Evolutionary conservation across 768 basidiomycete species (phyloP).

Genomic region (Trametes sanguinea): DNA sequence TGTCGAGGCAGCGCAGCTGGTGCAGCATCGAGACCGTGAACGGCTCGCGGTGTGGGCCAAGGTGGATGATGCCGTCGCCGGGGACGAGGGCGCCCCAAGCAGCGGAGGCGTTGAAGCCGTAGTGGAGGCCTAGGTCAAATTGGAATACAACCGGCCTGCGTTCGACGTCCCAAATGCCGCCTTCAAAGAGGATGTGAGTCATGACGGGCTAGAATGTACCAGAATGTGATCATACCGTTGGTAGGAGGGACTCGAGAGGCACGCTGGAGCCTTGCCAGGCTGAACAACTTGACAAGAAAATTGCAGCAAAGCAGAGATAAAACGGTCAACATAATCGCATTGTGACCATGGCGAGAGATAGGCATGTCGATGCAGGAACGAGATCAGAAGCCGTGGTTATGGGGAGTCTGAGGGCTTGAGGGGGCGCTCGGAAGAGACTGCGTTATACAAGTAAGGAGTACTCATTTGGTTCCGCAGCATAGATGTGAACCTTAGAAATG

Average conservation of each 20-base stretch:
- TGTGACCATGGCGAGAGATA: neutral
- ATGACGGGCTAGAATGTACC: no score
- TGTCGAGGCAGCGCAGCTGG: constrained; percentile 29
- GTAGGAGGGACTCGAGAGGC: neutral
- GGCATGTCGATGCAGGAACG: neutral
- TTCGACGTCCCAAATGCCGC: constrained; percentile 20
- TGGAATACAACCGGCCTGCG: constrained; percentile 22
- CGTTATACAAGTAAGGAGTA: no score
- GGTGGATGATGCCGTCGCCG: constrained; percentile 25
- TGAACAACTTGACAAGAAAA: constrained; percentile 12
- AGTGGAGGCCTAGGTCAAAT: constrained; percentile 20
- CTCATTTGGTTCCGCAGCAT: no score
- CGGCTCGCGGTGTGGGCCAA: constrained; percentile 23
- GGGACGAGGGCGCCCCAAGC: constrained; percentile 24
- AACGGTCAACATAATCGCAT: neutral
- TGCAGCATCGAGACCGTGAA: constrained; percentile 27
- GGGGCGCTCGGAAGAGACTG: no score
- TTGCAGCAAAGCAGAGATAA: constrained; percentile 3
- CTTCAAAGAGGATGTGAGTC: neutral
- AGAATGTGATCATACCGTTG: constrained; percentile 3
- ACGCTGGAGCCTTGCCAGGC: neutral
- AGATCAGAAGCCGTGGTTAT: no score
- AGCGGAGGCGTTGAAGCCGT: constrained; percentile 18
- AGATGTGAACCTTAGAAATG: no score
- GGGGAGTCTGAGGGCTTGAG: no score